These are phyloP conservation scores for Cutaneotrichosporon spelunceum DNA, from an alignment of 1,284 basidiomycete genomes.

Conservation along the genomic window DNA sequence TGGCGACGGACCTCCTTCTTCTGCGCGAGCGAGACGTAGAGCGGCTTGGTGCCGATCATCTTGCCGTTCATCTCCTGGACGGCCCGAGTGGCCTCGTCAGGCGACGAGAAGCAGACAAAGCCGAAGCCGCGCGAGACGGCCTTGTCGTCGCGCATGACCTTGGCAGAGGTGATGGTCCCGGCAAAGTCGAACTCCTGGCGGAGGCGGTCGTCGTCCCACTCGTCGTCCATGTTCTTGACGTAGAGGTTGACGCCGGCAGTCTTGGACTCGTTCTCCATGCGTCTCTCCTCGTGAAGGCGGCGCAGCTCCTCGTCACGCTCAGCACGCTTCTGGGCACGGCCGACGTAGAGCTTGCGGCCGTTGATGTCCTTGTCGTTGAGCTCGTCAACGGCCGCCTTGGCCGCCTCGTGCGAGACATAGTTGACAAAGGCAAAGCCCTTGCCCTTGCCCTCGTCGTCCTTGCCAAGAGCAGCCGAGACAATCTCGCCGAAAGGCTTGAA, in stretches of 20 bases:
- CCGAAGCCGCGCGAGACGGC: constrained; percentile 79
- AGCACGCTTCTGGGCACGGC: constrained; percentile 97
- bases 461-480: constrained; percentile 79
- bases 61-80: constrained; percentile 99
- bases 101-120: constrained; percentile 98
- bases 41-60: constrained; percentile 97
- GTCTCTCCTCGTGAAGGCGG: constrained; percentile 88
- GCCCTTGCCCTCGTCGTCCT: constrained; percentile 77
- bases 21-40: constrained; percentile 98
- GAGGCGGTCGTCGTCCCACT: constrained; percentile 91
- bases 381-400: constrained; percentile 81
- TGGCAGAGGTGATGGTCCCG: constrained; percentile 96
- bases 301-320: constrained; percentile 98
- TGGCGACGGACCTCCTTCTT: constrained; percentile 97
- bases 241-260: constrained; percentile 99
- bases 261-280: constrained; percentile 97
- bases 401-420: constrained; percentile 88
- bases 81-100: constrained; percentile 98
- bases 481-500: constrained; percentile 79
- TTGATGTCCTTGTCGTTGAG: constrained; percentile 85
- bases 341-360: constrained; percentile 90
- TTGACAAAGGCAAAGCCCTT: constrained; percentile 99
- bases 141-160: constrained; percentile 98
- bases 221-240: constrained; percentile 92
- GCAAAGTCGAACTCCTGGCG: constrained; percentile 94